Percentiles rank a stretch among this genome's conserved stretches.
Evolutionary conservation across 2,329 filamentous ascomycete genomes (phyloP).

Genomic region (Ceratocystis lukuohia): DNA sequence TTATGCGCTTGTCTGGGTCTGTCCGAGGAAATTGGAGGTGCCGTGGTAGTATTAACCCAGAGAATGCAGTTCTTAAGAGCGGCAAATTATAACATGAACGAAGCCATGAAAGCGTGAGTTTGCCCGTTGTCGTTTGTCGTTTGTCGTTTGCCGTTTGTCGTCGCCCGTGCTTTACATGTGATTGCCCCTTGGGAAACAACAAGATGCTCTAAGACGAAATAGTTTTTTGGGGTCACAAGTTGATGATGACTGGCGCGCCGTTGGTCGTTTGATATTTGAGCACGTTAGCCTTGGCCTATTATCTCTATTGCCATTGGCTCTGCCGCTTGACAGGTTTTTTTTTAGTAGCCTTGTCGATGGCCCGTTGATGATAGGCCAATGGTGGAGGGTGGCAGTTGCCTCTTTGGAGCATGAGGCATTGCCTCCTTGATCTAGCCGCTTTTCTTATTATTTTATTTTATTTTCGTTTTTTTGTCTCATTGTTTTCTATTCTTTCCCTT

Average conservation of each 20-base stretch:
- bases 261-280: background rate
- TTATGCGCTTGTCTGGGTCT: background rate
- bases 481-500: background rate
- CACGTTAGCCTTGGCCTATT: background rate
- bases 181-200: background rate
- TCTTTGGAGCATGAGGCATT: background rate
- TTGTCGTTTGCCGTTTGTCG: background rate
- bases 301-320: background rate
- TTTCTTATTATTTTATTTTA: conserved; percentile 13
- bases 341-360: background rate
- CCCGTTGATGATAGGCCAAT: background rate
- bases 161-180: background rate
- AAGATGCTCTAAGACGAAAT: background rate
- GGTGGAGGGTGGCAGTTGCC: background rate
- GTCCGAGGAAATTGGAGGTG: background rate
- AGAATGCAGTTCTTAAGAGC: conserved; percentile 18
- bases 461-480: background rate
- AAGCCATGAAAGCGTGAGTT: conserved; percentile 46
- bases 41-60: background rate
- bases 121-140: conserved; percentile 9
- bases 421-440: background rate
- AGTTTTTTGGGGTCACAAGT: background rate
- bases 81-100: conserved; percentile 37
- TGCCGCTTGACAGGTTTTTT: background rate
- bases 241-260: background rate